These are phyloP conservation scores for Vigna mungo DNA, from an alignment of 306 rosid species.

Conservation along the genomic window DNA sequence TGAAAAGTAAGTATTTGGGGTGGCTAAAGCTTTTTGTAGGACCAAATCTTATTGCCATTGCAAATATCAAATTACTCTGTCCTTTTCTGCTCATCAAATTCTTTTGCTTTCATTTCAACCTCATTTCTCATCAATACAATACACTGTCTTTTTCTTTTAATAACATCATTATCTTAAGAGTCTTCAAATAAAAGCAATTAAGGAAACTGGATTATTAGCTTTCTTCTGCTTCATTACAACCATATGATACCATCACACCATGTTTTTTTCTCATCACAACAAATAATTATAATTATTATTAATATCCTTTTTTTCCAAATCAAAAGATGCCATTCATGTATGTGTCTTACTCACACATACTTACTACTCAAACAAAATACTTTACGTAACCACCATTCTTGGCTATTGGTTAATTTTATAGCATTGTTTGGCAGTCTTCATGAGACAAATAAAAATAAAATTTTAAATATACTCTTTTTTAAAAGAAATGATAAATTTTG, in stretches of 20 bases:
- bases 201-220: slow-evolving; percentile 13
- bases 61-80: slow-evolving; percentile 33
- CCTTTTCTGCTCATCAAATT: slow-evolving; percentile 40
- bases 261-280: slow-evolving; percentile 35
- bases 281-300: neutral
- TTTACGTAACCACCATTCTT: no score
- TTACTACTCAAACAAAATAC: neutral
- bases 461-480: no score
- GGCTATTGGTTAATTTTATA: no score
- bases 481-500: no score
- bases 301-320: neutral
- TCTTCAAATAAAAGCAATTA: slow-evolving; percentile 35
- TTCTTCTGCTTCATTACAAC: slow-evolving; percentile 13
- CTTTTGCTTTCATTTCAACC: slow-evolving; percentile 32
- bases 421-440: no score
- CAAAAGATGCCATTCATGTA: slow-evolving; percentile 15
- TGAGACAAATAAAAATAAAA: no score
- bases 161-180: slow-evolving; percentile 47
- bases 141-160: slow-evolving; percentile 42
- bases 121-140: slow-evolving; percentile 40
- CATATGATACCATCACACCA: neutral
- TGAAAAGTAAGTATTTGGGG: slow-evolving; percentile 45
- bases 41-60: slow-evolving; percentile 41
- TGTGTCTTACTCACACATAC: neutral
- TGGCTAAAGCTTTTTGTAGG: slow-evolving; percentile 44